Base-by-base conservation (phyloP, 495 filamentous ascomycete genomes). In the Penicillium daleae region DNA sequence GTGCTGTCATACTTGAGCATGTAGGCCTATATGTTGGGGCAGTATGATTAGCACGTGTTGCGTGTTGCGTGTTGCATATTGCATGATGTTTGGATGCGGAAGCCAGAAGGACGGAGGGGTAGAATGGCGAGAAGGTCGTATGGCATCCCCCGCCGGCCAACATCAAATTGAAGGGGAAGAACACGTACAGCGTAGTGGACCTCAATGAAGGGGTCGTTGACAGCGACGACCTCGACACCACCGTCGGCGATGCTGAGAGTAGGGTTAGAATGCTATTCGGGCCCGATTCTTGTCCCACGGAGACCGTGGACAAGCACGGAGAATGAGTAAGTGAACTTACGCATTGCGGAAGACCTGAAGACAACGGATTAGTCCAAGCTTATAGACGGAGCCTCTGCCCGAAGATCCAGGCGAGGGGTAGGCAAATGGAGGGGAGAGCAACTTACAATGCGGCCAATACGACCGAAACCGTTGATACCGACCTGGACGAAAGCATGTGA, bases 121-220 rank as follows among this genome's bases (percentile, higher is more conserved):
- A 22, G 12, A 15, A 19, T 7, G 31, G 2, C 27, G 33, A 7
- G 27, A 3, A 32, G 50, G 8, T 35, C 5, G 13, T n/a, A 19
- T n/a, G 22, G 33, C 37, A 42, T 13, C 33, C 54, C 35, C 12
- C 3, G 19, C 3, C 27, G n/a, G 5, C 6, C 6, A 12, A 19
- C 26, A 26, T 19, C 12, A 33, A 4, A 24, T 1, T 50, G 24
- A 32, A 27, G 15, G 24, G 2, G 21, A 27, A 10, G 13, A 17
- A 22, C 15, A 88, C 93, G 82, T 89, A 97, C 95, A 77, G 95
- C 95, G 81, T 99, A 99, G 80, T 94, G 85, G 69, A 90, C 85
- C 81, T 98, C 95, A 82, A 99, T 99, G 89, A 99, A 99, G 71
- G 95, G 95, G 76, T 99, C 95, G 85, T 99, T 99, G 84, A 97